Percentiles rank a stretch among this genome's conserved stretches.
These are phyloP conservation scores for Fusarium sp. DNA, from an alignment of 2,329 filamentous ascomycete species.

Conservation along the genomic window DNA sequence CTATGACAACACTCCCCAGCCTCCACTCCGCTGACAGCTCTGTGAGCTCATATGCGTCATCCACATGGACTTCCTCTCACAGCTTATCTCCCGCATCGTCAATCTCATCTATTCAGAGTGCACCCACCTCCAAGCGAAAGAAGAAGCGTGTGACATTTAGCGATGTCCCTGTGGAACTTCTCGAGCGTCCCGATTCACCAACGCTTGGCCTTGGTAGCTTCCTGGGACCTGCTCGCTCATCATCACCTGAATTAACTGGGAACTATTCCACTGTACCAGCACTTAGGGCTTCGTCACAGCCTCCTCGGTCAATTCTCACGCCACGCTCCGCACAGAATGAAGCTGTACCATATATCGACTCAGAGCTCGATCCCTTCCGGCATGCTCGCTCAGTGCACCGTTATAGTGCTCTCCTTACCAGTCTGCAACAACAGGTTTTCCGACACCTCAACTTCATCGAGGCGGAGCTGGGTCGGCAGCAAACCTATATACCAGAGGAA, in stretches of 20 bases:
- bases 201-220: slow-evolving; percentile 66
- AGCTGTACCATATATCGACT: slow-evolving; percentile 23
- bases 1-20: slow-evolving; percentile 46
- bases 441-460: slow-evolving; percentile 62
- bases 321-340: slow-evolving; percentile 24
- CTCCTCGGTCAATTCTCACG: slow-evolving; percentile 33
- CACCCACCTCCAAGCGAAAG: slow-evolving; percentile 46
- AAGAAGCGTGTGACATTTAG: slow-evolving; percentile 57
- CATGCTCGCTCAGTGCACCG: slow-evolving; percentile 59
- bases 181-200: slow-evolving; percentile 68
- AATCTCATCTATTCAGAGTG: slow-evolving; percentile 57
- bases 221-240: slow-evolving; percentile 46
- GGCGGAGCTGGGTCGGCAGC: slow-evolving; percentile 46
- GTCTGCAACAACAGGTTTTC: slow-evolving; percentile 61
- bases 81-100: slow-evolving; percentile 42
- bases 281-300: slow-evolving; percentile 24
- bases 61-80: slow-evolving; percentile 38
- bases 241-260: slow-evolving; percentile 38
- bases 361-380: slow-evolving; percentile 51
- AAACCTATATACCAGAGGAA: slow-evolving; percentile 42
- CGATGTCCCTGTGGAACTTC: slow-evolving; percentile 54
- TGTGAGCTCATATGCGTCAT: slow-evolving; percentile 53
- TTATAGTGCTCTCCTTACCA: slow-evolving; percentile 60
- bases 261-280: slow-evolving; percentile 1
- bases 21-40: slow-evolving; percentile 60